These are phyloP conservation scores for Jackrogersella multiformis DNA, from an alignment of 495 filamentous ascomycete genomes.

Conservation along the genomic window DNA sequence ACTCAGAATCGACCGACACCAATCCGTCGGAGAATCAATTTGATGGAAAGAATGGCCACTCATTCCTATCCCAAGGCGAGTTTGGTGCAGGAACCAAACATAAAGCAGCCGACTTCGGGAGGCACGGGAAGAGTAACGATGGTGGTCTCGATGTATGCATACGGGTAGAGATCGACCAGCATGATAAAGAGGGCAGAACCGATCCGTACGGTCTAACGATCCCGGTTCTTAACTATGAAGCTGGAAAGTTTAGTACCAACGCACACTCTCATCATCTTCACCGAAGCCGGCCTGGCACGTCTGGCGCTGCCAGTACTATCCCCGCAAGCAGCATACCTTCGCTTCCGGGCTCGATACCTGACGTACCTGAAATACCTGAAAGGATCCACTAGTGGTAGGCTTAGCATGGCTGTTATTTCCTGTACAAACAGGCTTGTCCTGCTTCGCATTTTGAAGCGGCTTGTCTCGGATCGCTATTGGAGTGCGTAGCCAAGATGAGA, in stretches of 20 bases:
- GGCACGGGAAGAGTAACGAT: conserved; percentile 62
- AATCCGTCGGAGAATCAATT: conserved; percentile 28
- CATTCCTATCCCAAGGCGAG: conserved; percentile 71
- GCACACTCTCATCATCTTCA: conserved; percentile 39
- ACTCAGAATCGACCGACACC: conserved; percentile 10
- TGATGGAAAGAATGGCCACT: conserved; percentile 67
- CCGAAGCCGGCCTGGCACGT: conserved; percentile 43
- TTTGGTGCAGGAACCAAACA: conserved; percentile 70
- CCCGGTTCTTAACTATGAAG: conserved; percentile 53
- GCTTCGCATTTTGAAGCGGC: background rate
- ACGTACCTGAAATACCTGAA: conserved; percentile 6
- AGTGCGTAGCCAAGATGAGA: background rate
- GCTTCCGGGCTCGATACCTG: conserved; percentile 38
- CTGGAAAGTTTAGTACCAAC: conserved; percentile 44
- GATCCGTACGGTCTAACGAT: conserved; percentile 75
- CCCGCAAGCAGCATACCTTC: conserved; percentile 38
- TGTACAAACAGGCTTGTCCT: background rate
- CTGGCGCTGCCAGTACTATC: conserved; percentile 28
- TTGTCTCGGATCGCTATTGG: background rate
- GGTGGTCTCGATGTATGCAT: conserved; percentile 75
- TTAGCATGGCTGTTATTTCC: background rate
- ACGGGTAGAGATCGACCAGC: conserved; percentile 75
- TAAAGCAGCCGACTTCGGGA: conserved; percentile 63
- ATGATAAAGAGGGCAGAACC: conserved; percentile 68
- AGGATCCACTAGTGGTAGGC: conserved; percentile 26